Conservation (phyloP, 2,329 filamentous ascomycete species). For the Beauveria australis region DNA sequence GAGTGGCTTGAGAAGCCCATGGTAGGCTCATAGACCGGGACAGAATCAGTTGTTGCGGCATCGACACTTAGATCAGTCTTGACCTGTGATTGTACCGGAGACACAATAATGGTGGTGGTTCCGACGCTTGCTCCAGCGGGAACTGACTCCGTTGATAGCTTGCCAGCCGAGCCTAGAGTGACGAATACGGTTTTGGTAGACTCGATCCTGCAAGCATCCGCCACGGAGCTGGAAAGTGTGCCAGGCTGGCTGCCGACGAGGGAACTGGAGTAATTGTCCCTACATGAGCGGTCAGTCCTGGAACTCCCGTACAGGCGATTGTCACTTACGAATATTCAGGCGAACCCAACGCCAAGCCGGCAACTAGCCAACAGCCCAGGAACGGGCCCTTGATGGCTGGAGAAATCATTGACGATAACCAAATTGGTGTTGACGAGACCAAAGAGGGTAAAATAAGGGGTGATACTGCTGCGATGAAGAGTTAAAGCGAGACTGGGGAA, state of each 20-base stretch:
- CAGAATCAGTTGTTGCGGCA: neutral
- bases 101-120: conserved; percentile 22
- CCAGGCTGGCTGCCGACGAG: neutral
- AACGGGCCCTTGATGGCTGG: neutral
- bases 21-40: neutral
- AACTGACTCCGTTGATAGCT: conserved; percentile 1
- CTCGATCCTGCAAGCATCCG: conserved; percentile 11
- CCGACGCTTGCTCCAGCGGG: conserved; percentile 15
- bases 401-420: conserved; percentile 4
- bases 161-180: conserved; percentile 32
- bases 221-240: conserved; percentile 15
- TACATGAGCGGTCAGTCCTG: neutral
- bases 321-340: conserved; percentile 7
- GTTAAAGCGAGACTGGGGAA: neutral
- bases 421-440: neutral
- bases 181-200: conserved; percentile 39
- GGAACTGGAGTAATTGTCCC: neutral
- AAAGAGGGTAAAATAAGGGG: neutral
- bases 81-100: conserved; percentile 7
- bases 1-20: neutral
- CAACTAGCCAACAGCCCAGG: conserved; percentile 3
- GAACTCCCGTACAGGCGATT: neutral
- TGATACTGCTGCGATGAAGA: neutral
- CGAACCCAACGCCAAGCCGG: neutral
- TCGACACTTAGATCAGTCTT: neutral